phyloP scores from a whole-genome alignment of 2,329 filamentous ascomycete species.

The Dothiorella sarmentorum region DNA sequence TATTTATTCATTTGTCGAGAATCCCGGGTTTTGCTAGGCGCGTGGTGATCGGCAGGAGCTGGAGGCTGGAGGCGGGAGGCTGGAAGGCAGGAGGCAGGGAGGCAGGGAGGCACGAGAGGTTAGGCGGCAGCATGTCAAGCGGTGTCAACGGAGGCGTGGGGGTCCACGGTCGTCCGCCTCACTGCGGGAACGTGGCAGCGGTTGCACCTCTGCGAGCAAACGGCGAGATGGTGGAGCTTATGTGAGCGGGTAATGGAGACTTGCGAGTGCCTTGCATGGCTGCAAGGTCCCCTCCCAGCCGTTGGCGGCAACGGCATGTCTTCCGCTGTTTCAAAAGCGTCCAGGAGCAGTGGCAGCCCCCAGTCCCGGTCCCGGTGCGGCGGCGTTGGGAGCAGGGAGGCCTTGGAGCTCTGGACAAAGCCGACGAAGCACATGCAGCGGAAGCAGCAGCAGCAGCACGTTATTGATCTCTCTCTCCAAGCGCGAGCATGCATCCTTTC shows the following conservation, averaged over 20 bases:
- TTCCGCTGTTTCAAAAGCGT: conserved; percentile 1
- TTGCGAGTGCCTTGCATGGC: conserved; percentile 5
- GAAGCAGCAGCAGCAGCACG: neutral
- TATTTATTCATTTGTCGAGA: too few species aligned
- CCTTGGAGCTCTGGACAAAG: too few species aligned
- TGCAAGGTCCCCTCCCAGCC: conserved; percentile 9
- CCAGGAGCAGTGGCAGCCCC: too few species aligned
- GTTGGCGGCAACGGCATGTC: conserved; percentile 8
- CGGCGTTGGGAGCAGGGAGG: conserved; percentile 6
- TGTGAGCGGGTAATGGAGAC: conserved; percentile 8
- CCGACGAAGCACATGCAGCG: neutral
- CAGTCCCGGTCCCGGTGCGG: conserved; percentile 1
- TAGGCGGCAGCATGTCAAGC: neutral
- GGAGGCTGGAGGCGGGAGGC: too few species aligned
- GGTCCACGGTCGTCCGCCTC: conserved; percentile 1
- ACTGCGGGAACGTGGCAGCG: conserved; percentile 6
- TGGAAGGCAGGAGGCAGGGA: neutral
- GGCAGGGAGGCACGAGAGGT: neutral
- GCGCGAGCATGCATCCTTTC: conserved; percentile 9
- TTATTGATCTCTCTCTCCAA: neutral
- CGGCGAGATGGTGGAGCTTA: conserved; percentile 9
- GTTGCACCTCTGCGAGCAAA: neutral
- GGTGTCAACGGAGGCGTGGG: neutral
- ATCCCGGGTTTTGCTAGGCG: neutral
- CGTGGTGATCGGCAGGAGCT: neutral